Percentiles rank a stretch among this genome's conserved stretches.
These are phyloP conservation scores for Acer campestre DNA, from an alignment of 345 rosid genomes.

Conservation along the genomic window DNA sequence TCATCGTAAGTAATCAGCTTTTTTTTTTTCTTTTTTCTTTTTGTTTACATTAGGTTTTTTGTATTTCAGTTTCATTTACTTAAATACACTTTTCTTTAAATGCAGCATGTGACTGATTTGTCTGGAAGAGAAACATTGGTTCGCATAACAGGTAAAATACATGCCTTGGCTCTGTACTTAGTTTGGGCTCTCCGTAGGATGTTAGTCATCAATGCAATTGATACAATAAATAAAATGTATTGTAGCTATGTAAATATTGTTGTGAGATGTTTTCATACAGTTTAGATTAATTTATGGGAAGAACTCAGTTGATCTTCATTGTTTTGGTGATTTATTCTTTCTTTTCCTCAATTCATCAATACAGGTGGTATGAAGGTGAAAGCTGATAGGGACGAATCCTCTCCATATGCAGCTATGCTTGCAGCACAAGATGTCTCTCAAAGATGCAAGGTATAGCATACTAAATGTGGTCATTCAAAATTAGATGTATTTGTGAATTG, in stretches of 20 bases:
- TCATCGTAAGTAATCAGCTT: conserved; percentile 57
- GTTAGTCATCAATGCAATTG: background rate
- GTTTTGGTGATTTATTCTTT: background rate
- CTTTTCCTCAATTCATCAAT: background rate
- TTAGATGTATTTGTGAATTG: background rate
- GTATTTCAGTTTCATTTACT: background rate
- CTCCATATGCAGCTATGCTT: conserved; percentile 97
- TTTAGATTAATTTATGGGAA: background rate
- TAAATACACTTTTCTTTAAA: background rate
- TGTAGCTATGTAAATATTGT: background rate
- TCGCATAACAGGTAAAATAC: conserved; percentile 72
- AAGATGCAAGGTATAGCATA: conserved; percentile 66
- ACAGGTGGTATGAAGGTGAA: conserved; percentile 96
- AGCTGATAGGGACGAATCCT: conserved; percentile 91
- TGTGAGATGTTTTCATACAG: background rate
- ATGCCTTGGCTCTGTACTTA: background rate
- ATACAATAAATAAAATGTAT: background rate
- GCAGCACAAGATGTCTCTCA: conserved; percentile 87
- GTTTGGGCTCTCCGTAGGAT: background rate
- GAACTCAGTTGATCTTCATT: background rate
- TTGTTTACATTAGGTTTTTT: background rate
- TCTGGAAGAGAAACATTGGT: conserved; percentile 93
- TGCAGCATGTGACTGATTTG: conserved; percentile 89
- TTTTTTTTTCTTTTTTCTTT: background rate
- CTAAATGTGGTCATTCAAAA: background rate